Percentiles rank a stretch among this genome's conserved stretches.
Evolutionary conservation across 2,329 filamentous ascomycete genomes (phyloP).

Genomic region (Xylariomycetidae sp.): DNA sequence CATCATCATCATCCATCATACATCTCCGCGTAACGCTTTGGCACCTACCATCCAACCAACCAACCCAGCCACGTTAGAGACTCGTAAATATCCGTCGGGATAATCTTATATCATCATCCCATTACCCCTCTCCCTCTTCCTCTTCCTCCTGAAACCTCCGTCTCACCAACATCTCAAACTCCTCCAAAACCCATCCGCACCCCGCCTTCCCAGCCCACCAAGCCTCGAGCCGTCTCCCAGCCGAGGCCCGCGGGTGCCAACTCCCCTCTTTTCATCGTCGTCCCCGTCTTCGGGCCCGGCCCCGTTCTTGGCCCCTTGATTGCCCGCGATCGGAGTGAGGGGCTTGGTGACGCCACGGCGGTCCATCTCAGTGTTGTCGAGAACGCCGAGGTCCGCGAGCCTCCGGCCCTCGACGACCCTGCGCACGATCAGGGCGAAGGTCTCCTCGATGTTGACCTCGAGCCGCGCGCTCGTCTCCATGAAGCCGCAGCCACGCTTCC

Average conservation of each 20-base stretch:
- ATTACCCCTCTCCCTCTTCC: no score
- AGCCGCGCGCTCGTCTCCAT: constrained; percentile 85
- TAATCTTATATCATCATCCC: no score
- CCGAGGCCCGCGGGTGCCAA: constrained; percentile 33
- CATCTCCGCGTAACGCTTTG: no score
- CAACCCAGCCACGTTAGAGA: no score
- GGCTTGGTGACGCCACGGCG: constrained; percentile 55
- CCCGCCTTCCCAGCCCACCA: constrained; percentile 34
- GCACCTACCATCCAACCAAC: no score
- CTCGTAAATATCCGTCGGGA: no score
- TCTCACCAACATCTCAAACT: constrained; percentile 50
- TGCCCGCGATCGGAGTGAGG: constrained; percentile 45
- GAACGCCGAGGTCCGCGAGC: constrained; percentile 43
- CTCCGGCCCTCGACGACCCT: constrained; percentile 55
- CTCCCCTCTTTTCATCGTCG: constrained; percentile 36
- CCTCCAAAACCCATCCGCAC: constrained; percentile 48
- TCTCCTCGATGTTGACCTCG: constrained; percentile 87
- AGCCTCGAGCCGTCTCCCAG: constrained; percentile 39
- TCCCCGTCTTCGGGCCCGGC: constrained; percentile 21
- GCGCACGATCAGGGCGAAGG: constrained; percentile 67
- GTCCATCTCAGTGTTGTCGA: constrained; percentile 40
- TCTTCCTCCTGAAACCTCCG: no score
- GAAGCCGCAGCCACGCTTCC: constrained; percentile 69
- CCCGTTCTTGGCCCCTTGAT: constrained; percentile 12
- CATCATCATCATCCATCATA: no score